Percentiles rank a stretch among this genome's conserved stretches.
Conservation (phyloP, 345 rosid species). For the Ricinus communis region DNA sequence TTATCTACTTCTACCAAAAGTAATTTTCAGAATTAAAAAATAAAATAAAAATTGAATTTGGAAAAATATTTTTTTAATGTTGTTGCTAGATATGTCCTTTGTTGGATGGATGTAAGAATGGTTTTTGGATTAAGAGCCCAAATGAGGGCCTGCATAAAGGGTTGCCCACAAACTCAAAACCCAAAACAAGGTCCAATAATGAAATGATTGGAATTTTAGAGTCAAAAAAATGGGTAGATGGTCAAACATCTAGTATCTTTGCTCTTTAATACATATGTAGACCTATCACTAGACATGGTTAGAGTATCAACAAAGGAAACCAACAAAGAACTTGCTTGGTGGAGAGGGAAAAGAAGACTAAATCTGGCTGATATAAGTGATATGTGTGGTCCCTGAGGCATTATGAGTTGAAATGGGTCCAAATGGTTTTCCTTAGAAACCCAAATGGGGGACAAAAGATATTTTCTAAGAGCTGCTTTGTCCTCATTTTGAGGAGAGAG, state of each 20-base stretch:
- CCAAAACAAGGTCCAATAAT: too few species aligned
- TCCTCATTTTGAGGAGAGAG: constrained; percentile 35
- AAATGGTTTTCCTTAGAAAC: constrained; percentile 19
- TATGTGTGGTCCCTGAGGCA: constrained; percentile 42
- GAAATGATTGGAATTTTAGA: too few species aligned
- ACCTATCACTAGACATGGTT: constrained; percentile 20
- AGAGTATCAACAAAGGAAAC: constrained; percentile 25
- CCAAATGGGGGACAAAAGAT: constrained; percentile 44
- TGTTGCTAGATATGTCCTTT: too few species aligned
- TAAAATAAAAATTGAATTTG: too few species aligned
- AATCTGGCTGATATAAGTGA: constrained; percentile 21
- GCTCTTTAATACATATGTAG: background rate
- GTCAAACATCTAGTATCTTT: background rate
- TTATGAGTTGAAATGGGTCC: constrained; percentile 35
- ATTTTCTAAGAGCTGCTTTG: constrained; percentile 23
- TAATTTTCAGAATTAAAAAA: too few species aligned
- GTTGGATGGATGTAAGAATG: too few species aligned
- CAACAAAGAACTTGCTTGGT: constrained; percentile 13
- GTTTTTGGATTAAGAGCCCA: too few species aligned
- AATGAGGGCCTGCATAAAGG: too few species aligned
- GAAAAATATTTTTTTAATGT: too few species aligned
- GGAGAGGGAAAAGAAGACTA: constrained; percentile 16
- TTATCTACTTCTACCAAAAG: too few species aligned
- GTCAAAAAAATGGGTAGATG: background rate
- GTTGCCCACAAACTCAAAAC: too few species aligned